Evolutionary conservation across 306 rosid genomes (phyloP).

Genomic region (Lathyrus sativus): DNA sequence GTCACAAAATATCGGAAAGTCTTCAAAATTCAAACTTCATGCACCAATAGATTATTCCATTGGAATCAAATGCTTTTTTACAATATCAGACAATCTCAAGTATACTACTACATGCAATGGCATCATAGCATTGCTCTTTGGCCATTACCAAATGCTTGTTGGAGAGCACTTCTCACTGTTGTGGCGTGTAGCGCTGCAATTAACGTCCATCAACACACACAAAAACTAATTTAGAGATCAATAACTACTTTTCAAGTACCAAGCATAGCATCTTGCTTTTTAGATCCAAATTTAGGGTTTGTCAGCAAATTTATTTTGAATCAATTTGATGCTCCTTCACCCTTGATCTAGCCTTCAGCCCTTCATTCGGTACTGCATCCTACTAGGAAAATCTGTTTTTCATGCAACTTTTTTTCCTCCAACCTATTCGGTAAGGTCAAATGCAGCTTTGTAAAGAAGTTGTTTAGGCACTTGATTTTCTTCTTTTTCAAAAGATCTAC

Average conservation of each 20-base stretch:
- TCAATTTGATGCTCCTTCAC: slow-evolving; percentile 6
- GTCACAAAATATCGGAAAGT: slow-evolving; percentile 1
- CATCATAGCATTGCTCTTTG: not conserved
- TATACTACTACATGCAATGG: not conserved
- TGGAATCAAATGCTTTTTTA: not conserved
- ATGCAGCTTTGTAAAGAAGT: no score
- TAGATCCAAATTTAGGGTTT: not conserved
- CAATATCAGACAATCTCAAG: not conserved
- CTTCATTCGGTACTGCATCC: not conserved
- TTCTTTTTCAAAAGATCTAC: no score
- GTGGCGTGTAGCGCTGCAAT: not conserved
- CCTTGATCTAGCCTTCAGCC: slow-evolving; percentile 4
- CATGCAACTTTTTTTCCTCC: slow-evolving; percentile 29
- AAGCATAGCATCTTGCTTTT: not conserved
- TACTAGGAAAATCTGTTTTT: not conserved
- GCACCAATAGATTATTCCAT: slow-evolving; percentile 23
- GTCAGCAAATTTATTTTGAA: not conserved
- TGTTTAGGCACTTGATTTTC: no score
- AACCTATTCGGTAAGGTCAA: not conserved
- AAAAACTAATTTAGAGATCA: not conserved
- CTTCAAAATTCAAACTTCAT: not conserved
- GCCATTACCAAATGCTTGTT: not conserved
- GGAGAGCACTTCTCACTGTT: not conserved
- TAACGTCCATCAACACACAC: not conserved
- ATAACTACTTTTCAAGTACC: not conserved